Percentiles rank a stretch among this genome's conserved stretches.
These are phyloP conservation scores for Lecanicillium sp. DNA, from an alignment of 2,329 filamentous ascomycete genomes.

Conservation along the genomic window DNA sequence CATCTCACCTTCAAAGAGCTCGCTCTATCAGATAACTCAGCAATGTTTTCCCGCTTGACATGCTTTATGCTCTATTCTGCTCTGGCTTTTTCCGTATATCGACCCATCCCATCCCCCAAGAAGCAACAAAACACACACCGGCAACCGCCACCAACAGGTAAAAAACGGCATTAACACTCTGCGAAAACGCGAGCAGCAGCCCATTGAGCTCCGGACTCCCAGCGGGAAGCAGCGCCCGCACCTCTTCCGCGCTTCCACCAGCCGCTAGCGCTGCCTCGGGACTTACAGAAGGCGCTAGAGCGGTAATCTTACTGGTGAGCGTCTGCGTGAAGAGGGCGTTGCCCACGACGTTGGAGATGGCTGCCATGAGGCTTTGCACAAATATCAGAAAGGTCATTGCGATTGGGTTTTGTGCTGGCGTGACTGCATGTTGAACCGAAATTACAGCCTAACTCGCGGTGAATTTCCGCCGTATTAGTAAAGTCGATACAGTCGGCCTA, in stretches of 20 bases:
- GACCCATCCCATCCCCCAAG: constrained; percentile 14
- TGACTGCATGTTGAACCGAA: no score
- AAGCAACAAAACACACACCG: constrained; percentile 4
- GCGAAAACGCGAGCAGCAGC: constrained; percentile 9
- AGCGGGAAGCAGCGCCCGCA: constrained; percentile 8
- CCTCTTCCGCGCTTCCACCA: constrained; percentile 12
- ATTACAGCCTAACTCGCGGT: no score
- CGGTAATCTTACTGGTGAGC: constrained; percentile 5
- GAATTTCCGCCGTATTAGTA: no score
- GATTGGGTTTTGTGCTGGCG: no score
- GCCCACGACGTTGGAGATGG: no score
- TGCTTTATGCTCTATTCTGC: no score
- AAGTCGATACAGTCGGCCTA: no score
- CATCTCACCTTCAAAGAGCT: no score
- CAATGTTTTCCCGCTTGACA: no score
- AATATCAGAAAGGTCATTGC: no score
- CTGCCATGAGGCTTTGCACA: no score
- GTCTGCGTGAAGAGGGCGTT: background rate
- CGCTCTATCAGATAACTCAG: no score
- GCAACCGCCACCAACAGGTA: constrained; percentile 9
- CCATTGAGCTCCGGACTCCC: constrained; percentile 4
- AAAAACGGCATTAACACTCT: constrained; percentile 9
- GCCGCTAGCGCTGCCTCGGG: constrained; percentile 10
- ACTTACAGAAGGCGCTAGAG: constrained; percentile 7
- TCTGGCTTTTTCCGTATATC: constrained; percentile 11